Conservation (phyloP, 2,329 filamentous ascomycete species). For the Pseudogymnoascus sp. region DNA sequence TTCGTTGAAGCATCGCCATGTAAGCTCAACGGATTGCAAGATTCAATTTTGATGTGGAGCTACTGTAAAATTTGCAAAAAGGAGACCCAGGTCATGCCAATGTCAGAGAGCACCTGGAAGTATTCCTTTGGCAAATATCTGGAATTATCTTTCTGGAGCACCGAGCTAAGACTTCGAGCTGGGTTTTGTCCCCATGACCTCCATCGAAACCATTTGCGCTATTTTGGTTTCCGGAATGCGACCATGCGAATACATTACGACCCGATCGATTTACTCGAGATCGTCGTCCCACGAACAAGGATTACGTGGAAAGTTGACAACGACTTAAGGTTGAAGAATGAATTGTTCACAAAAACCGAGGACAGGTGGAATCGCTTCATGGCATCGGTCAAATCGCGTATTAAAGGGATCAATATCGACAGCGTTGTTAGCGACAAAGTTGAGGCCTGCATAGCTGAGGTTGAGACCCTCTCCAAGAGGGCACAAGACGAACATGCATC, state of each 20-base stretch:
- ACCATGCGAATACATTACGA: conserved; percentile 89
- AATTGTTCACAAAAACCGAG: conserved; percentile 74
- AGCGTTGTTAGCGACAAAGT: conserved; percentile 82
- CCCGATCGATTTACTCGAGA: conserved; percentile 83
- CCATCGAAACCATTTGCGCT: conserved; percentile 83
- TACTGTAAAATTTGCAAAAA: conserved; percentile 87
- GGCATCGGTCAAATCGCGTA: conserved; percentile 70
- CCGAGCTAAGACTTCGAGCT: conserved; percentile 64
- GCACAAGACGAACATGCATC: conserved; percentile 75
- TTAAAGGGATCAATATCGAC: conserved; percentile 85
- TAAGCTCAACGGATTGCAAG: conserved; percentile 55
- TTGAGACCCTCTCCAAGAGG: conserved; percentile 68
- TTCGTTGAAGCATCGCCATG: conserved; percentile 71
- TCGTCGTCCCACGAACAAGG: conserved; percentile 80
- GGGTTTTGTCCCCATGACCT: conserved; percentile 83
- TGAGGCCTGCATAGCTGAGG: conserved; percentile 71
- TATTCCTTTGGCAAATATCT: conserved; percentile 98
- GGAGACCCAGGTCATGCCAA: conserved; percentile 79
- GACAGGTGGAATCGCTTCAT: conserved; percentile 82
- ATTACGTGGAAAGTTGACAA: conserved; percentile 98
- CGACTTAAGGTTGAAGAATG: conserved; percentile 86
- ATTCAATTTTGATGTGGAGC: conserved; percentile 95
- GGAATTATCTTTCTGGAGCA: conserved; percentile 95
- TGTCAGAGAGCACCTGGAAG: conserved; percentile 94
- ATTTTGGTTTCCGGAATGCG: conserved; percentile 81